Percentiles rank a stretch among this genome's conserved stretches.
These are phyloP conservation scores for Silene latifolia DNA, from an alignment of 148 eudicot species.

Conservation along the genomic window DNA sequence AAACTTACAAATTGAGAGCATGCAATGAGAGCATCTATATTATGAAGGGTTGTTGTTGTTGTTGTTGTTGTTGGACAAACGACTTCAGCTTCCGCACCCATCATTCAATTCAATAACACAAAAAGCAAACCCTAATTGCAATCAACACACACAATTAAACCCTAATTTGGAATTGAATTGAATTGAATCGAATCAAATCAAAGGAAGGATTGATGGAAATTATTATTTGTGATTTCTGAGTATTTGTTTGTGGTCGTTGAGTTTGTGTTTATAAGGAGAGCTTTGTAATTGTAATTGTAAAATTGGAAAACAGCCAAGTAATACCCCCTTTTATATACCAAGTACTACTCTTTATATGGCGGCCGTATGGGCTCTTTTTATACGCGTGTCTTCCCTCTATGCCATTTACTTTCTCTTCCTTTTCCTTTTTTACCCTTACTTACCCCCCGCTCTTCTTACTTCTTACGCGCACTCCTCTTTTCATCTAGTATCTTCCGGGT, in stretches of 20 bases:
- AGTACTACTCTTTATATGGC: no score
- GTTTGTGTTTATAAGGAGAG: background rate
- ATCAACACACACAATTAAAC: background rate
- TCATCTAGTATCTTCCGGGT: no score
- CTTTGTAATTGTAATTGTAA: no score
- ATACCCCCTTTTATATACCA: no score
- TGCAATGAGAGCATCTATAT: conserved; percentile 37
- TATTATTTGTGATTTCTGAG: background rate
- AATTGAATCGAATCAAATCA: background rate
- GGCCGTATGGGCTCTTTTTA: no score
- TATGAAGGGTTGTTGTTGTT: conserved; percentile 29
- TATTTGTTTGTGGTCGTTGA: background rate
- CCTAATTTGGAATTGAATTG: background rate
- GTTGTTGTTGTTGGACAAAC: conserved; percentile 33
- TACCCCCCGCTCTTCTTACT: no score
- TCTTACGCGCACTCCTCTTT: no score
- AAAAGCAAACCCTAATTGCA: background rate
- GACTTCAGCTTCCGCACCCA: conserved; percentile 65
- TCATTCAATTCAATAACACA: conserved; percentile 9
- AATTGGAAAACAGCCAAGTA: no score
- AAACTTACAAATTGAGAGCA: conserved; percentile 36
- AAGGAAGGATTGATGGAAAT: background rate
- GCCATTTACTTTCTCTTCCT: no score
- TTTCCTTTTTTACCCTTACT: no score
- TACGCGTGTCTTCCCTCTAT: no score